Evolutionary conservation across 2,329 filamentous ascomycete genomes (phyloP).

Genomic region (Calonectria leucothoes): DNA sequence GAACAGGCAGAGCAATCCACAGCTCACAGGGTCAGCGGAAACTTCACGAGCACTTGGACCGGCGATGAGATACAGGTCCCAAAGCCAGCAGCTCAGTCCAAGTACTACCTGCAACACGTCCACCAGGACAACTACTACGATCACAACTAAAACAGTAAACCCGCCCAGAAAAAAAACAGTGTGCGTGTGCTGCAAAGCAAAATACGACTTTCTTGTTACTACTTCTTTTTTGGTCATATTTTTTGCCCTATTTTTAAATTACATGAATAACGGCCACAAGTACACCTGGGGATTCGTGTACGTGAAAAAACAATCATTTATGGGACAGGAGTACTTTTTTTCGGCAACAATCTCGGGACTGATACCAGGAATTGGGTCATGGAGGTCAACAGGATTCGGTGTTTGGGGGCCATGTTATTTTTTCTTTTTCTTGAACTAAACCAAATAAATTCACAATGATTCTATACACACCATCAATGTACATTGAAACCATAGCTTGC

Average conservation of each 20-base stretch:
- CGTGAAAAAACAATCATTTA: not conserved
- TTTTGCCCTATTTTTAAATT: not conserved
- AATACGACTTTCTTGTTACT: not conserved
- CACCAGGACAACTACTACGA: conserved; percentile 28
- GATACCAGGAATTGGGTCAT: conserved; percentile 18
- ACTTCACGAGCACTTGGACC: conserved; percentile 32
- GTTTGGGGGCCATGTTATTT: not conserved
- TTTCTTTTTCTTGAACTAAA: not conserved
- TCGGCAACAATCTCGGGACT: conserved; percentile 4
- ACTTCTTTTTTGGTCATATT: not conserved
- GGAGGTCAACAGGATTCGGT: conserved; percentile 2
- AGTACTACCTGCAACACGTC: conserved; percentile 21
- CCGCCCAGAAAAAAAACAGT: not conserved
- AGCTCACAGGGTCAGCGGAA: conserved; percentile 28
- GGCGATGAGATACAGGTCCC: conserved; percentile 17
- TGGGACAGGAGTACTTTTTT: not conserved
- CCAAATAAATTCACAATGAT: not conserved
- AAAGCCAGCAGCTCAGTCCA: conserved; percentile 11
- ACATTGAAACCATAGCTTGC: too few relatives aligned
- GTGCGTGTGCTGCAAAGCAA: not conserved
- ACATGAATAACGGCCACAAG: not conserved
- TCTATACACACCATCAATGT: not conserved
- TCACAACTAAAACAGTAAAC: not conserved
- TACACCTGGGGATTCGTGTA: not conserved
- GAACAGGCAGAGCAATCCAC: not conserved